These are phyloP conservation scores for Monosporozyma siamensis DNA, from an alignment of 805 yeast genomes.

Conservation along the genomic window DNA sequence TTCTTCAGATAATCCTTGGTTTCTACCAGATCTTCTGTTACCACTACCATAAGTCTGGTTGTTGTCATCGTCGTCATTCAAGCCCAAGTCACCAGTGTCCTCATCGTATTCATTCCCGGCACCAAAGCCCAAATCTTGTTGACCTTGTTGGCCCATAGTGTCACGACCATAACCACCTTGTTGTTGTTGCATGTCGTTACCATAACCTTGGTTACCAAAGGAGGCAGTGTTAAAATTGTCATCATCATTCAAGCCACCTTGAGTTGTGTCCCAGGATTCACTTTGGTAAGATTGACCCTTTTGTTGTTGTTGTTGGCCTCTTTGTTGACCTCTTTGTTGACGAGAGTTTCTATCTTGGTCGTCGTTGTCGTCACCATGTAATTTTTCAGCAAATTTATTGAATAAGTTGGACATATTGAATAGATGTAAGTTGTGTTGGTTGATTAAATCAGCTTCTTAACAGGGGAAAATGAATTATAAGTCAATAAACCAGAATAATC, in stretches of 20 bases:
- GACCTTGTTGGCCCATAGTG: slow-evolving; percentile 1
- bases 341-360: slow-evolving; percentile 7
- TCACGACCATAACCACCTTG: slow-evolving; percentile 3
- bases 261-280: not conserved
- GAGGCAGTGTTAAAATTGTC: not conserved
- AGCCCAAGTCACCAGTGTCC: not conserved
- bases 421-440: not conserved
- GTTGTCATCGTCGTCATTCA: slow-evolving; percentile 1
- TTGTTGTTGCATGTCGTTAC: not conserved
- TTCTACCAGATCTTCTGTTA: not conserved
- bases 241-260: not conserved
- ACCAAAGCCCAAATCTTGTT: not conserved
- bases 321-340: slow-evolving; percentile 7
- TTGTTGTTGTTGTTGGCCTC: slow-evolving; percentile 1
- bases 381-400: slow-evolving; percentile 26
- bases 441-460: not conserved
- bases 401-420: slow-evolving; percentile 25
- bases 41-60: not conserved
- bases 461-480: no score
- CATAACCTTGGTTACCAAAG: slow-evolving; percentile 2
- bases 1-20: not conserved
- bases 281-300: not conserved
- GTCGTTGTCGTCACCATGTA: slow-evolving; percentile 19
- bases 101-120: not conserved
- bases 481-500: no score